Evolutionary conservation across 768 basidiomycete genomes (phyloP), one percentile per base, ranked within the genome.

Genomic region (Kwoniella mangroviensis): DNA sequence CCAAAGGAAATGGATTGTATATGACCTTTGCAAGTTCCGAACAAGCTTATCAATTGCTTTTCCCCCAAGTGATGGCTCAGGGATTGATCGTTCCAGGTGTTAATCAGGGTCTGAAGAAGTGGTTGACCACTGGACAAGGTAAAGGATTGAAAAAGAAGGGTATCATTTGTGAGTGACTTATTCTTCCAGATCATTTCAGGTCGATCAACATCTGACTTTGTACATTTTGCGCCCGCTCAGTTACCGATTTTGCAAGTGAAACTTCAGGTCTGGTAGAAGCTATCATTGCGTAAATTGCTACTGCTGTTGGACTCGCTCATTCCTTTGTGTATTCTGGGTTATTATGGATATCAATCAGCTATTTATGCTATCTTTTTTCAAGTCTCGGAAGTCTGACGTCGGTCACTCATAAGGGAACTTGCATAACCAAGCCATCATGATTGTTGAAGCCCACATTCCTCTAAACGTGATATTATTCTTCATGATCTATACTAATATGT

Each of bases 91-190:
- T 69, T 2, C 59, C 61, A 6, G 68, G 68, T 3, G 68, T 69
- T 4, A 69, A 69, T 42, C 13, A n/a, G 43, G 51, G 68, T 10
- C 43, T 69, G 56, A 63, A 63, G 21, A 63, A 57, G 19, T 69
- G 42, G 42, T 55, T 69, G 49, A 57, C 26, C 6, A 56, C 22
- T 56, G 68, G 68, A 21, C 41, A 53, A 51, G 68, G 62, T 15
- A 64, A 58, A 56, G 68, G 62, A 3, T 49, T 62, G 42, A 69
- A 69, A 40, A 63, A 59, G 51, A 69, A 69, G 45, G 68, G 68
- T 21, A 58, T 69, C 9, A 49, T 69, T 43, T 64, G 68, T 69
- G 54, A 69, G 68, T 69, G 45, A 19, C 19, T 40, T 51, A 19
- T 34, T 22, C 2, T 15, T n/a, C 10, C 43, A 49, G 45, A 4